phyloP scores from a whole-genome alignment of 1,284 basidiomycete genomes.

The Schizophyllum amplum region DNA sequence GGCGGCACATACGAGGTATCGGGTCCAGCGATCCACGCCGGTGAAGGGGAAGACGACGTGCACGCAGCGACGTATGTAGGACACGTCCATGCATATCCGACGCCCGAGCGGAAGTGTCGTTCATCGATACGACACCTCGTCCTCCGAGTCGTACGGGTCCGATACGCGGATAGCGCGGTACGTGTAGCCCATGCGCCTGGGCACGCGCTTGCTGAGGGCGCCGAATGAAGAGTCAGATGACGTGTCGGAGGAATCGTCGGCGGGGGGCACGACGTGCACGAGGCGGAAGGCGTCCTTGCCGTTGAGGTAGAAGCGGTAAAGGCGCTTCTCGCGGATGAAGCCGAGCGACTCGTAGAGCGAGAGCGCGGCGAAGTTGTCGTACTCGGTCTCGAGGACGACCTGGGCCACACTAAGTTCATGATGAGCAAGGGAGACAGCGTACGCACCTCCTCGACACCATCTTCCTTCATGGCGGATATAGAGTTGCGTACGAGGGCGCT shows the following conservation, averaged over 20 bases:
- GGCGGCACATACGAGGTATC: not conserved
- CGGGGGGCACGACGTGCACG: slow-evolving; percentile 47
- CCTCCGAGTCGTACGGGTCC: slow-evolving; percentile 8
- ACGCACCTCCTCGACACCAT: slow-evolving; percentile 78
- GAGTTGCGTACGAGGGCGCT: slow-evolving; percentile 73
- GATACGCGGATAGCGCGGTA: slow-evolving; percentile 12
- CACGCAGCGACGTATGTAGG: too few relatives aligned
- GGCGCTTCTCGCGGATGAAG: slow-evolving; percentile 92
- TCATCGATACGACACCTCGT: slow-evolving; percentile 13
- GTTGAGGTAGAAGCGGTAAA: slow-evolving; percentile 95
- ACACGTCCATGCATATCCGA: too few relatives aligned
- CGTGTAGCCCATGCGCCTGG: slow-evolving; percentile 1
- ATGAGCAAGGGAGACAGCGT: slow-evolving; percentile 1
- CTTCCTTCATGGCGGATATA: slow-evolving; percentile 70
- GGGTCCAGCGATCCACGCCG: not conserved
- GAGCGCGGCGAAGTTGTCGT: slow-evolving; percentile 83
- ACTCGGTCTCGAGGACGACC: slow-evolving; percentile 97
- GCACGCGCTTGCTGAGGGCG: slow-evolving; percentile 1
- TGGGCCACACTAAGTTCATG: slow-evolving; percentile 21
- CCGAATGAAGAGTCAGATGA: slow-evolving; percentile 9
- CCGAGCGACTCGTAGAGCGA: slow-evolving; percentile 88
- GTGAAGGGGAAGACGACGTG: too few relatives aligned
- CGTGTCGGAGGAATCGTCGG: slow-evolving; percentile 11
- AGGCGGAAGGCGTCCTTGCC: slow-evolving; percentile 81
- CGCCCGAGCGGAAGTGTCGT: too few relatives aligned